These are phyloP conservation scores for Solanum gandarillasii DNA, from an alignment of 257 asterid species.

Conservation along the genomic window DNA sequence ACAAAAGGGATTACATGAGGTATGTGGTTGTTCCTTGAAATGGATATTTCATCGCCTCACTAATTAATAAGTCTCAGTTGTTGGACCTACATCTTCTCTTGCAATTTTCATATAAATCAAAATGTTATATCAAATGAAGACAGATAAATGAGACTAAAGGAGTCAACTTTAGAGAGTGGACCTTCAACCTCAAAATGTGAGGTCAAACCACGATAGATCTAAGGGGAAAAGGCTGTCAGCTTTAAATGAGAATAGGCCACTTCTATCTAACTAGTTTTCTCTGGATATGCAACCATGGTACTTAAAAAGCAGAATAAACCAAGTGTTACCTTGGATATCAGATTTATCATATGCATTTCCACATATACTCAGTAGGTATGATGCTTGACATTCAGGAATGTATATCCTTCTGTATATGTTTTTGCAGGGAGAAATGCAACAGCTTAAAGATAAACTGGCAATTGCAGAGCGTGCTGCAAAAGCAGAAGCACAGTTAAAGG, in stretches of 20 bases:
- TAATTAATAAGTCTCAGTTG: background rate
- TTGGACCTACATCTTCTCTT: background rate
- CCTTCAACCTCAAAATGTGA: background rate
- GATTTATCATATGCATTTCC: background rate
- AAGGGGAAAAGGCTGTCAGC: background rate
- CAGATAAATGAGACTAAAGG: conserved; percentile 77
- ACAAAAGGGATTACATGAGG: background rate
- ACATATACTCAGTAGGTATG: background rate
- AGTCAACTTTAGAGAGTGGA: conserved; percentile 35
- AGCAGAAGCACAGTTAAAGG: background rate
- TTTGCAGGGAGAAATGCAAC: background rate
- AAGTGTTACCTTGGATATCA: background rate
- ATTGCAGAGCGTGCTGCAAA: background rate
- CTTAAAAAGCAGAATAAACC: background rate
- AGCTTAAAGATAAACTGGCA: background rate
- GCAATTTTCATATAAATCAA: background rate
- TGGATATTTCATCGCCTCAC: background rate
- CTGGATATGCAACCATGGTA: background rate
- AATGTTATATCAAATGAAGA: conserved; percentile 62
- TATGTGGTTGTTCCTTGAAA: background rate
- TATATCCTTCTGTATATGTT: background rate
- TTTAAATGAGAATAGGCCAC: background rate
- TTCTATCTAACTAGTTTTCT: background rate
- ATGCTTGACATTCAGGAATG: background rate
- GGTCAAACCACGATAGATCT: background rate